Percentiles rank a stretch among this genome's conserved stretches.
These are phyloP conservation scores for Xylaria arbuscula DNA, from an alignment of 2,329 filamentous ascomycete genomes.

Conservation along the genomic window DNA sequence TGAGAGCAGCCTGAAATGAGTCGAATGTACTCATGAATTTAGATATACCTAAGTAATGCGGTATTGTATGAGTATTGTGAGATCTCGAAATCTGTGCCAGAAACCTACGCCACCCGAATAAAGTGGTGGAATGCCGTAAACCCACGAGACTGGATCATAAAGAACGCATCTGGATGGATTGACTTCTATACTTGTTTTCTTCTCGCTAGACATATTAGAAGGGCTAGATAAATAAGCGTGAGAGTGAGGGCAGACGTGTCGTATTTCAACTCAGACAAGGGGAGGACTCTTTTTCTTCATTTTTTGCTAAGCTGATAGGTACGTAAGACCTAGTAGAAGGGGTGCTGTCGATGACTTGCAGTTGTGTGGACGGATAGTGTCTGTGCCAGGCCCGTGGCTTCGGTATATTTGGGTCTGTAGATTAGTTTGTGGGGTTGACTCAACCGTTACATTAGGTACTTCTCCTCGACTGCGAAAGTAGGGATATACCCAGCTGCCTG, in stretches of 20 bases:
- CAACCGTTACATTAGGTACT: neutral
- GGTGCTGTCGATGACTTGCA: conserved; percentile 3
- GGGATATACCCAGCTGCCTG: neutral
- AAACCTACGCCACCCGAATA: neutral
- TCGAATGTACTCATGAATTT: neutral
- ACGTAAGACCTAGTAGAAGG: neutral
- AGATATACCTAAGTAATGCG: neutral
- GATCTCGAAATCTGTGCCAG: neutral
- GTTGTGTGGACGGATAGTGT: neutral
- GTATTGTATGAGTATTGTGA: neutral
- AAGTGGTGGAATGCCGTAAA: too few relatives aligned
- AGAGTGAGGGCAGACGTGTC: too few relatives aligned
- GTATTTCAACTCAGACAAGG: too few relatives aligned
- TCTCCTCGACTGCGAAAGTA: neutral
- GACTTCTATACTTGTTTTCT: neutral
- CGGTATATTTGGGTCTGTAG: neutral
- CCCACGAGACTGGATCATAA: too few relatives aligned
- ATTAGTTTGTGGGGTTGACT: neutral
- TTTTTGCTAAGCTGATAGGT: neutral
- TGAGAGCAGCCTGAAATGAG: neutral
- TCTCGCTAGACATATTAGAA: neutral
- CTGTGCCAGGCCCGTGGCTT: neutral
- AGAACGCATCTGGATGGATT: too few relatives aligned
- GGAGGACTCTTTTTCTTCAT: neutral
- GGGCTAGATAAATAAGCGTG: neutral